phyloP scores from a whole-genome alignment of 1,284 basidiomycete genomes.

The Ustilago cynodontis region DNA sequence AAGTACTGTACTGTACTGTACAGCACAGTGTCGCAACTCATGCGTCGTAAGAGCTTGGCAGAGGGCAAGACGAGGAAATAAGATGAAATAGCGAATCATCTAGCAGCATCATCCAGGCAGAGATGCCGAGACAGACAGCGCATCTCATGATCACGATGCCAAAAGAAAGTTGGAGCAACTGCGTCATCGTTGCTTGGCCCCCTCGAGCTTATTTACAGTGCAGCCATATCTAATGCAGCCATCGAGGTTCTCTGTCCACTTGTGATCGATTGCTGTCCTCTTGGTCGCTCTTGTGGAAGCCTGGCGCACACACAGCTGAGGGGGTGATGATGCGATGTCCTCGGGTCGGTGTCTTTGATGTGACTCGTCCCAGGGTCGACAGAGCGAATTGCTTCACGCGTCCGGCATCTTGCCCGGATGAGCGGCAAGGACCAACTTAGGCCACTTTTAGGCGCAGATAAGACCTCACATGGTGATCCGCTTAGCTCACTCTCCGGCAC shows the following conservation, averaged over 20 bases:
- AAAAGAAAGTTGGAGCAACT: neutral
- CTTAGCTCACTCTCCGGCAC: neutral
- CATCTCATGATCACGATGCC: conserved; percentile 16
- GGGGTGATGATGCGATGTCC: neutral
- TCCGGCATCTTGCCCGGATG: conserved; percentile 11
- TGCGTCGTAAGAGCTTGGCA: neutral
- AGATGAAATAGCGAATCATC: too few relatives aligned
- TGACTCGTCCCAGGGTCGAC: neutral
- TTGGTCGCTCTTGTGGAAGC: neutral
- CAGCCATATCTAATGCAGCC: neutral
- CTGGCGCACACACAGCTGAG: too few relatives aligned
- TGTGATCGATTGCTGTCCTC: neutral
- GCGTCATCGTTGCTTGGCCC: conserved; percentile 3
- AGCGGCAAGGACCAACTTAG: neutral
- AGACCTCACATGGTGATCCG: neutral
- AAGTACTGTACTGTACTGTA: too few relatives aligned
- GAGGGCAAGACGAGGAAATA: neutral
- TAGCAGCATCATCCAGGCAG: neutral
- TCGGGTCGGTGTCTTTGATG: neutral
- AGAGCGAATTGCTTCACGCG: neutral
- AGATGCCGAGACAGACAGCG: conserved; percentile 1
- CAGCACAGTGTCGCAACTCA: neutral
- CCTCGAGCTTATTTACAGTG: neutral
- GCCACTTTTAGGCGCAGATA: neutral
- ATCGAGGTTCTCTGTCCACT: neutral